Base-by-base conservation (phyloP, 1,139 yeast species). In the Hansenula lynferdii region DNA sequence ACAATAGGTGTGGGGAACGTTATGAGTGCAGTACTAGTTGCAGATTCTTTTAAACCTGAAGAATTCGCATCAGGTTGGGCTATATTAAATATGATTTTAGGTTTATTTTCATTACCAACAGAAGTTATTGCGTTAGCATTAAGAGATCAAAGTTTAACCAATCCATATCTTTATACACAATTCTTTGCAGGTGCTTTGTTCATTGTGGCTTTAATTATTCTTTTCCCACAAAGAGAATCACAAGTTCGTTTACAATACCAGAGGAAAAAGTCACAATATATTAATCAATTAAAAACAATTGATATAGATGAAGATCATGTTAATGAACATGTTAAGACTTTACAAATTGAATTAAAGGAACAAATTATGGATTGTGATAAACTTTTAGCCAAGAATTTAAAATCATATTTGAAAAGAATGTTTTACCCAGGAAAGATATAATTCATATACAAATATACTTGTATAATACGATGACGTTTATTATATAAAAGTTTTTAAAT, bases 1-100 rank as follows among this genome's bases (percentile, higher is more conserved):
- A 57, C 72, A 11, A 61, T 78, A 39, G 90, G 89, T 32, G 72
- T 80, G n/a, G 83, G 80, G 12, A 74, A 80, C 51, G 75, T 79
- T 11, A 72, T 77, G 70, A 69, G 72, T 37, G 75, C 77, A 27
- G 77, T 85, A 1, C 52, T 81, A 38, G 71, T 76, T 6, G 73
- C 80, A 3, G 85, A 77, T 50, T 53, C 75, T 24, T 64, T 77
- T 34, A 58, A 58, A 3, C 67, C 72, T 4, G 57, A 60, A 5
- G 64, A 67, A 36, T 67, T 78, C 37, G 71, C 78, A 3, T 71
- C 81, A 6, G 78, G 75, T 3, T 78, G 84, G 80, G 65, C 80
- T 2, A 71, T 68, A 18, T 62, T 75, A 38, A 79, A 77, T 50
- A 69, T 19, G 65, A 74, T 1, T 51, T 34, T 10, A 30, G 70